A percentile compares a stretch with the other conserved stretches of the same genome.
phyloP scores from a whole-genome alignment of 768 basidiomycete genomes.

The Lactifluus echinatus region DNA sequence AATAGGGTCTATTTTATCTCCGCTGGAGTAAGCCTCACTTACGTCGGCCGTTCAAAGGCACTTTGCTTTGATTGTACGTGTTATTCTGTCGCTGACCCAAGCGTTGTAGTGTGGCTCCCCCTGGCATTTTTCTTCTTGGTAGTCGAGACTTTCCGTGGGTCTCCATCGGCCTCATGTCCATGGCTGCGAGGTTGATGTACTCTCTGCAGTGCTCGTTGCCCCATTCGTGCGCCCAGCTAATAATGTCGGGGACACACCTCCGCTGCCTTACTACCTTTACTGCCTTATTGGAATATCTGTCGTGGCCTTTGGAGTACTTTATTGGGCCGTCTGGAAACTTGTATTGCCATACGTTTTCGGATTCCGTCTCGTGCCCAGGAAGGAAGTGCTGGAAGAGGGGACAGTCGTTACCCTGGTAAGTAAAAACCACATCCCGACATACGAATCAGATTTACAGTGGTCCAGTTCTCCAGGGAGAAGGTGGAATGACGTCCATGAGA shows the following conservation, averaged over 20 bases:
- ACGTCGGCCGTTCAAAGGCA: slow-evolving; percentile 42
- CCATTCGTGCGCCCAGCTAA: slow-evolving; percentile 49
- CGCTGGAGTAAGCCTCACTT: slow-evolving; percentile 41
- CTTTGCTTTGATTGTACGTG: not conserved
- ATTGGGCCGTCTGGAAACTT: slow-evolving; percentile 49
- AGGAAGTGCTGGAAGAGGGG: slow-evolving; percentile 42
- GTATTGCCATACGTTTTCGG: slow-evolving; percentile 41
- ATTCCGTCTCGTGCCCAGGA: slow-evolving; percentile 40
- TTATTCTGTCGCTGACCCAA: slow-evolving; percentile 9
- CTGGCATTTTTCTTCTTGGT: slow-evolving; percentile 47
- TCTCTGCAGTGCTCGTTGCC: slow-evolving; percentile 38
- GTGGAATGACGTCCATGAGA: not conserved
- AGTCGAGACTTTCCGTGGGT: slow-evolving; percentile 43
- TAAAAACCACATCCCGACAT: not conserved
- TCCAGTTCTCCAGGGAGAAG: slow-evolving; percentile 11
- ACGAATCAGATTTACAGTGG: not conserved
- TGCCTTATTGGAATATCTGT: slow-evolving; percentile 46
- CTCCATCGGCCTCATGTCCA: not conserved
- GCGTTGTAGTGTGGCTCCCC: slow-evolving; percentile 45
- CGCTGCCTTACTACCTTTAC: slow-evolving; percentile 53
- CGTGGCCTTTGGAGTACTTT: slow-evolving; percentile 38
- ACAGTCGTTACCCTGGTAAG: slow-evolving; percentile 46
- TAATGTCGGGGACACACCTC: slow-evolving; percentile 49
- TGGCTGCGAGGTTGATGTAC: not conserved
- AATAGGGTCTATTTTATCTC: slow-evolving; percentile 47